Base-by-base conservation (phyloP, 106 monocot species). In the Apostasia ramifera region DNA sequence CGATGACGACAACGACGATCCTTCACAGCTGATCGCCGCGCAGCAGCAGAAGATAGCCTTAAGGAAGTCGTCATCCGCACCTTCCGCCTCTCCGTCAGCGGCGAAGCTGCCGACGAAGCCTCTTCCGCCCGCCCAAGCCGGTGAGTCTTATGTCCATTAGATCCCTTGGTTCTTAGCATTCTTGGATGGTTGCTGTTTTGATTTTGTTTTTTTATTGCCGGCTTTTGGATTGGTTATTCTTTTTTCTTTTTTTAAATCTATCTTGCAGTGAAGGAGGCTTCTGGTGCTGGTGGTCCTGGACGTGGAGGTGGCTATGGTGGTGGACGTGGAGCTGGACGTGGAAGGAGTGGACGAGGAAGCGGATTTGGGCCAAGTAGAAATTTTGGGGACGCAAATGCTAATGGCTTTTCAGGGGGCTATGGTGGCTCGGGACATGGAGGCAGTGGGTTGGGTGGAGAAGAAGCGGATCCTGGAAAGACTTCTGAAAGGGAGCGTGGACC, bases 81-180 rank as follows among this genome's bases (percentile, higher is more conserved):
- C 70, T 11, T 46, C 51, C 3, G 70, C 60, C 1, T 14, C 76
- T 4, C 47, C 80, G 10, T 55, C 79, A 37, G 52, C 71, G 55
- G 88, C 77, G n/a, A 89, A 82, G 82, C 77, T 85, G 1, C 89
- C 89, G 1, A 43, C 85, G 7, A 93, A 93, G 61, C 86, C 93
- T 2, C 54, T 82, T 13, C 89, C 93, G 52, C 86, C 93, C 4
- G 72, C 89, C 50, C 89, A 93, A 66, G 86, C 93, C 53, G 89
- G 93, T 89, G 55, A 77, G 83, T 71, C 55, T 8, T 38, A 11
- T 1, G 12, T 6, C 8, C 1, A 3, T 65, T 8, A 26, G 26
- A 26, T 26, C 26, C 26, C 26, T 26, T 26, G 26, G 26, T 26
- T 26, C 26, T 26, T 26, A 0, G 26, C 26, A 26, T 26, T 26